Percentiles rank a stretch among this genome's conserved stretches.
Conservation (phyloP, 192 early-diverging fungal genomes). For the Umbelopsis vinacea region DNA sequence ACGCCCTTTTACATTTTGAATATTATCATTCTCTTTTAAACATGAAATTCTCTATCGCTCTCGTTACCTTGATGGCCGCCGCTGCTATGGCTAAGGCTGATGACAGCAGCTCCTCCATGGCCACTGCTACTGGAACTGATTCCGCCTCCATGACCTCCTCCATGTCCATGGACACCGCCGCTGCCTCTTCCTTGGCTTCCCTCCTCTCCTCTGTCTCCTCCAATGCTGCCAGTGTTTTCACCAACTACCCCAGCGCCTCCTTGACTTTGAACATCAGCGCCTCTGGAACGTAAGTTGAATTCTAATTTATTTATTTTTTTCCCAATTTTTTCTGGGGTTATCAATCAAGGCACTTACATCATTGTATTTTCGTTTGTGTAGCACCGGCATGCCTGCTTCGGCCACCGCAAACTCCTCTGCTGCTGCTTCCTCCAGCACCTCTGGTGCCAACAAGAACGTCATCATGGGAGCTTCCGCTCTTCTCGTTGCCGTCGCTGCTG, state of each 20-base stretch:
- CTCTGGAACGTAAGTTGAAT: not conserved
- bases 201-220: not conserved
- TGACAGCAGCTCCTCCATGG: not conserved
- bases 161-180: not conserved
- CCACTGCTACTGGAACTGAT: not conserved
- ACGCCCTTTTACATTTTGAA: no score
- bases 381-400: not conserved
- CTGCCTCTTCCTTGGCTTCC: slow-evolving; percentile 1
- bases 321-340: not conserved
- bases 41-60: slow-evolving; percentile 6
- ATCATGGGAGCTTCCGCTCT: not conserved
- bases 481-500: not conserved
- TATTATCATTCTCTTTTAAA: not conserved
- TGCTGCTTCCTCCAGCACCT: not conserved
- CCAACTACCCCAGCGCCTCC: not conserved
- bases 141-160: not conserved
- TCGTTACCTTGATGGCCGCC: slow-evolving; percentile 14
- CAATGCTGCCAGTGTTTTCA: not conserved
- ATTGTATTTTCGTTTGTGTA: not conserved
- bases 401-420: not conserved
- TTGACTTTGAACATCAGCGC: not conserved
- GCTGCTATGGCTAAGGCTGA: not conserved
- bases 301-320: not conserved
- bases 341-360: not conserved
- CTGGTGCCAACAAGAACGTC: not conserved